Evolutionary conservation across 169 alveolate genomes (phyloP), one percentile per base, ranked within the genome.

Genomic region (Plasmodium berghei): DNA sequence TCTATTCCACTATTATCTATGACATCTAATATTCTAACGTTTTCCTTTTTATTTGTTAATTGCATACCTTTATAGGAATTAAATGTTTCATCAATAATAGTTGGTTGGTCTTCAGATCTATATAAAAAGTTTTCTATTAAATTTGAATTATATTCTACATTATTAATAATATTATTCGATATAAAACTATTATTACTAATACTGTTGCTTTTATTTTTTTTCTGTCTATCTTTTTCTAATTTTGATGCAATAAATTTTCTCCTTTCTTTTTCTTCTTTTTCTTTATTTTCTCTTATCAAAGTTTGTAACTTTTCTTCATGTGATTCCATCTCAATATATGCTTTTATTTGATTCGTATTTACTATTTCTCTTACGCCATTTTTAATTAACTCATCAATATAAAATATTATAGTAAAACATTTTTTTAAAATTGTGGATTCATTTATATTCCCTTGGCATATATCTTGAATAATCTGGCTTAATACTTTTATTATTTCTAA

Each of bases 201-300:
- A 42, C 52, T 85, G n/a, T 49, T 64, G 10, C 20, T 55, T 62
- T 74, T 74, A 20, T 54, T 66, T 66, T 94, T 94, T 70, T 90
- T 89, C 42, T 94, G 95, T 56, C 93, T 96, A 86, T 96, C 96
- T 66, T 95, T 97, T 73, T 97, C 98, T 72, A 96, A 80, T 85
- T 96, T 96, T 22, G 95, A 94, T n/a, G 98, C 97, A 66, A 93
- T 94, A 61, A 96, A 95, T 62, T 88, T 94, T 58, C 97, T 93
- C 40, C 97, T 93, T 73, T 95, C 99, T 87, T 92, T 96, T 58
- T 96, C 98, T 74, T 97, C 99, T 80, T 92, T 92, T 62, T 96
- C 96, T 87, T 94, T 94, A 34, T 90, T 67, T 58, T 92, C 89
- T 70, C 92, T 71, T 16, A 94, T 74, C 69, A 90, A 90, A 22